These are phyloP conservation scores for Laguncularia racemosa DNA, from an alignment of 345 rosid species.

Conservation along the genomic window DNA sequence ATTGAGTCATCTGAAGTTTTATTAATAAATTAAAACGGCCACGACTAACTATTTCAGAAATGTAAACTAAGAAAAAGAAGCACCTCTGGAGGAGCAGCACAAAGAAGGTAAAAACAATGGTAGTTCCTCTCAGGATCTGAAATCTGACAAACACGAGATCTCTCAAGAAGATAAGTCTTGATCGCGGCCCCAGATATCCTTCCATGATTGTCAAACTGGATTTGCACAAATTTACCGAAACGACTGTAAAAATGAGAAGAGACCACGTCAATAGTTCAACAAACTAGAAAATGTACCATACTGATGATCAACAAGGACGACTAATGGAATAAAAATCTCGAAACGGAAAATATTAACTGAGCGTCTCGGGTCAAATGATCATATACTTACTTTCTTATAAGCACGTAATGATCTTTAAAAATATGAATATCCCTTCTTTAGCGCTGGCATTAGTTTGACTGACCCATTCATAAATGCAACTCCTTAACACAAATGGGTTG, in stretches of 20 bases:
- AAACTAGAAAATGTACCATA: no score
- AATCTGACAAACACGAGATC: constrained; percentile 95
- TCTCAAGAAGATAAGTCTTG: constrained; percentile 89
- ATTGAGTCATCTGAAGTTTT: constrained; percentile 15
- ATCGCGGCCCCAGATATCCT: constrained; percentile 94
- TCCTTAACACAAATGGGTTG: no score
- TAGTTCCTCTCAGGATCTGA: constrained; percentile 90
- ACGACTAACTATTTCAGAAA: constrained; percentile 3
- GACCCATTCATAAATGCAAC: no score
- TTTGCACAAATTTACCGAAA: constrained; percentile 92
- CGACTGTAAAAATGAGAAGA: constrained; percentile 42
- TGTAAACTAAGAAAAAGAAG: constrained; percentile 1
- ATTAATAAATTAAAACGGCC: constrained; percentile 6
- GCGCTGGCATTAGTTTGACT: no score
- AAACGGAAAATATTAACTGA: no score
- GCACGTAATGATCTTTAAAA: no score
- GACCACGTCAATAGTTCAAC: no score
- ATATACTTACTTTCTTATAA: no score
- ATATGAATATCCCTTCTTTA: no score
- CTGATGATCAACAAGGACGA: no score
- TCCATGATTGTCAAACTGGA: constrained; percentile 71
- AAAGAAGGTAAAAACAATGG: constrained; percentile 89
- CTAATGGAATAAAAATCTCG: no score
- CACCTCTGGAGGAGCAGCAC: constrained; percentile 85
- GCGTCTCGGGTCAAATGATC: no score